A percentile compares a stretch with the other conserved stretches of the same genome.
Evolutionary conservation across 495 filamentous ascomycete genomes (phyloP).

Genomic region (Usnea hakonensis): DNA sequence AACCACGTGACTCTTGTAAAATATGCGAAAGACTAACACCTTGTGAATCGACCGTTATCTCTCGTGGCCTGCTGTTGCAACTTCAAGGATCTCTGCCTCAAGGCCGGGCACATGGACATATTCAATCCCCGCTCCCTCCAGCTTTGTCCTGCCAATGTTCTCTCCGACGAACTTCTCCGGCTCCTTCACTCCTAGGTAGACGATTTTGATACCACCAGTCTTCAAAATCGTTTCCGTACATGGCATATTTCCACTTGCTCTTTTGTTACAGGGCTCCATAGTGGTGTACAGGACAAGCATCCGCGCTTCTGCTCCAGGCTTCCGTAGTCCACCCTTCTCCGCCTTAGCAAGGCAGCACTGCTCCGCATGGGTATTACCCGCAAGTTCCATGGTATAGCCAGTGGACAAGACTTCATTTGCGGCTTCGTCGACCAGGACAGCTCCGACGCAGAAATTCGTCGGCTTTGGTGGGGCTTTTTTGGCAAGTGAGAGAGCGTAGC

Average conservation of each 20-base stretch:
- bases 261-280: slow-evolving; percentile 82
- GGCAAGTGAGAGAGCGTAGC: slow-evolving; percentile 64
- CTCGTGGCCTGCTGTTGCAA: slow-evolving; percentile 76
- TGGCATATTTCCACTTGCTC: slow-evolving; percentile 71
- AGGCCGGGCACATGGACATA: slow-evolving; percentile 65
- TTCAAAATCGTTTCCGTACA: slow-evolving; percentile 75
- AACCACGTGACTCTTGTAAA: background rate
- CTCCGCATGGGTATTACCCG: slow-evolving; percentile 93
- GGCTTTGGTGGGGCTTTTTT: slow-evolving; percentile 71
- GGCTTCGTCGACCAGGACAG: slow-evolving; percentile 54
- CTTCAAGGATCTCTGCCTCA: slow-evolving; percentile 69
- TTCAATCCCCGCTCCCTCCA: slow-evolving; percentile 67
- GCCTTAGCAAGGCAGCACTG: slow-evolving; percentile 83
- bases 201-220: slow-evolving; percentile 58
- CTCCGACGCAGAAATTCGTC: slow-evolving; percentile 90
- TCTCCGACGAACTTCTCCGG: slow-evolving; percentile 78
- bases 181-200: slow-evolving; percentile 84
- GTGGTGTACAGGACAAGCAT: slow-evolving; percentile 75
- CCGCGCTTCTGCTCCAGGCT: slow-evolving; percentile 44
- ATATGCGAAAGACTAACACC: background rate
- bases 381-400: slow-evolving; percentile 84
- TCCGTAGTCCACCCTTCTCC: slow-evolving; percentile 47
- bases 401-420: slow-evolving; percentile 63
- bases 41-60: slow-evolving; percentile 19
- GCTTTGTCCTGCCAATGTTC: slow-evolving; percentile 63